phyloP scores from a whole-genome alignment of 1,284 basidiomycete genomes.

The Kalmanozyma brasiliensis region DNA sequence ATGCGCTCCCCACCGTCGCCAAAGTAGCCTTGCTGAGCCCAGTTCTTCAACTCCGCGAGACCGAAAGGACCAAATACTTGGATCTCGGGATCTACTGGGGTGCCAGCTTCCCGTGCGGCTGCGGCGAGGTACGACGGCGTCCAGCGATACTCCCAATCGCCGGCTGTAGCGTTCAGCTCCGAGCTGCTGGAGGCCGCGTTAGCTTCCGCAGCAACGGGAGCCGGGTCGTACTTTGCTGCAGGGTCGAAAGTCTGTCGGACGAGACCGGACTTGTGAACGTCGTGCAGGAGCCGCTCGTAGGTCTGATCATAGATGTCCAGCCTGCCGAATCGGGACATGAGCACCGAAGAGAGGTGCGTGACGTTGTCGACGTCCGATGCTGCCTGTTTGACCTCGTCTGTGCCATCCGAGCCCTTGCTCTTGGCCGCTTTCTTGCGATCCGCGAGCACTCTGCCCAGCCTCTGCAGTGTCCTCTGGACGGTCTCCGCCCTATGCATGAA shows the following conservation, averaged over 20 bases:
- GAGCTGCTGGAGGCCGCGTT: neutral
- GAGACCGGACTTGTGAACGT: conserved; percentile 56
- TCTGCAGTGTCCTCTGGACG: conserved; percentile 86
- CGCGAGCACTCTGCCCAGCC: conserved; percentile 74
- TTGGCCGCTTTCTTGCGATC: conserved; percentile 70
- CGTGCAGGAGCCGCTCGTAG: conserved; percentile 57
- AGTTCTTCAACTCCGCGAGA: conserved; percentile 42
- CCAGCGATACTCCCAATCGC: conserved; percentile 63
- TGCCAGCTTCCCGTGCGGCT: conserved; percentile 37
- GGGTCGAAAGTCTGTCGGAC: conserved; percentile 65
- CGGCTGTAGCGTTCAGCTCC: neutral
- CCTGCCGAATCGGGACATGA: conserved; percentile 61
- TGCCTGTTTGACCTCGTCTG: conserved; percentile 9
- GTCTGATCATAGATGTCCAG: conserved; percentile 65
- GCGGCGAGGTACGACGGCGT: conserved; percentile 58
- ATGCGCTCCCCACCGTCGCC: conserved; percentile 57
- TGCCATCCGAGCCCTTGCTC: conserved; percentile 71
- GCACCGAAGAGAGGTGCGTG: conserved; percentile 56
- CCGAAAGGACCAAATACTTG: conserved; percentile 61
- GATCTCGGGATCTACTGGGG: conserved; percentile 43
- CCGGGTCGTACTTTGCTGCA: conserved; percentile 27
- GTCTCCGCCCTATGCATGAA: conserved; percentile 88
- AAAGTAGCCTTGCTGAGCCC: conserved; percentile 63
- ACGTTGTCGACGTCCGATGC: conserved; percentile 49
- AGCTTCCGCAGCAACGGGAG: neutral